Percentiles rank a stretch among this genome's conserved stretches.
Evolutionary conservation across 495 filamentous ascomycete species (phyloP).

Genomic region (Neurospora sp.): DNA sequence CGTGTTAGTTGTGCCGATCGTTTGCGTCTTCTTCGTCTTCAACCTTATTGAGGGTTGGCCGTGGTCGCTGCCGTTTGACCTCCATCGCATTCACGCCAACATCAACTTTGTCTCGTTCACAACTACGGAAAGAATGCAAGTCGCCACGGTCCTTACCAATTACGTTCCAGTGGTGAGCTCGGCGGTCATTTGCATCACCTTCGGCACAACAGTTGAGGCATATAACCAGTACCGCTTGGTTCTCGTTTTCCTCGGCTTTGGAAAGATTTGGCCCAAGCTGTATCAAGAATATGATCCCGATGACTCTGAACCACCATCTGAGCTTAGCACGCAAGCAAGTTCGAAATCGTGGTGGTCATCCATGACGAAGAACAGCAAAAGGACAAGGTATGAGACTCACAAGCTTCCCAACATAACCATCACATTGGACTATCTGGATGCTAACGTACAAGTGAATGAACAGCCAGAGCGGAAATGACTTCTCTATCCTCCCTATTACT

Average conservation of each 20-base stretch:
- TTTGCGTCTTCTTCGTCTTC: constrained; percentile 47
- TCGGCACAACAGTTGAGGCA: constrained; percentile 72
- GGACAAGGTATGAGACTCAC: neutral
- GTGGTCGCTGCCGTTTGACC: constrained; percentile 44
- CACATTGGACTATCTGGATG: neutral
- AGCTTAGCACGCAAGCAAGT: neutral
- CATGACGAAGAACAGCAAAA: neutral
- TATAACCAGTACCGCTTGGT: constrained; percentile 57
- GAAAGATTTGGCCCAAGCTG: constrained; percentile 34
- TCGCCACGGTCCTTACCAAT: constrained; percentile 47
- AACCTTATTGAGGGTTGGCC: constrained; percentile 39
- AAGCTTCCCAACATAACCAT: neutral
- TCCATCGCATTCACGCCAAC: constrained; percentile 24
- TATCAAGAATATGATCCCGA: constrained; percentile 19
- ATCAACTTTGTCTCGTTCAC: constrained; percentile 56
- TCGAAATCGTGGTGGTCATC: constrained; percentile 8
- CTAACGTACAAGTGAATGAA: neutral
- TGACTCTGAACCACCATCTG: neutral
- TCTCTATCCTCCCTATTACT: constrained; percentile 6
- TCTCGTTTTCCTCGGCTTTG: constrained; percentile 42
- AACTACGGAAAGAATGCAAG: constrained; percentile 38
- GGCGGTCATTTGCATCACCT: constrained; percentile 61
- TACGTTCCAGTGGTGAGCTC: constrained; percentile 57
- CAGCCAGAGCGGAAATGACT: constrained; percentile 6
- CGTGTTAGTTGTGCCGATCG: constrained; percentile 53